Evolutionary conservation across 163 green algal species (phyloP).

Genomic region (Dunaliella salina): DNA sequence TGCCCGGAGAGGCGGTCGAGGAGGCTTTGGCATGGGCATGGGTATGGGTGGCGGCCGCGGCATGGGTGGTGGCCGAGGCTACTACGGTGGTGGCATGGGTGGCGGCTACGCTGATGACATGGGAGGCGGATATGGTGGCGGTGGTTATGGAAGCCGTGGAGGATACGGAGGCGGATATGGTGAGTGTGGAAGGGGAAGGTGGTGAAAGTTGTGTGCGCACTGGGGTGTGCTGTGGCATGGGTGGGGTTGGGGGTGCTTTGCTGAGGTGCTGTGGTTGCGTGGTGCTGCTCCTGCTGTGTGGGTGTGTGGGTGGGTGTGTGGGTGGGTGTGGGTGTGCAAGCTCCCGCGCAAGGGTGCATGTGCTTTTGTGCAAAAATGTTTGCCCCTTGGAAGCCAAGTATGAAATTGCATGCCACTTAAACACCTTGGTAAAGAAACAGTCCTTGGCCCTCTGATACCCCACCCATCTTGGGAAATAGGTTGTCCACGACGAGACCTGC

Average conservation of each 20-base stretch:
- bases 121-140: slow-evolving; percentile 1
- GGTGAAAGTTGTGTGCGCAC: no score
- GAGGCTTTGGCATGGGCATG: neutral
- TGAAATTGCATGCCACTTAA: no score
- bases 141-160: neutral
- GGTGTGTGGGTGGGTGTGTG: neutral
- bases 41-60: neutral
- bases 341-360: neutral
- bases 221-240: no score
- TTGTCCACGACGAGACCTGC: no score
- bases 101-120: slow-evolving; percentile 6
- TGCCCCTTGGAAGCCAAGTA: no score
- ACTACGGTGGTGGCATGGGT: neutral
- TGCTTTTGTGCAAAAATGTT: neutral
- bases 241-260: no score
- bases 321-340: neutral
- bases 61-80: neutral
- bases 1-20: neutral
- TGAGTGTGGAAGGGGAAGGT: neutral
- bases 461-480: no score
- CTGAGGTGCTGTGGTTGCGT: no score
- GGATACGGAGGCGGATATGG: neutral
- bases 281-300: no score
- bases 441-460: no score
- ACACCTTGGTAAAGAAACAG: no score